A percentile compares a stretch with the other conserved stretches of the same genome.
These are phyloP conservation scores for Trametes pubescens DNA, from an alignment of 1,284 basidiomycete genomes.

Conservation along the genomic window DNA sequence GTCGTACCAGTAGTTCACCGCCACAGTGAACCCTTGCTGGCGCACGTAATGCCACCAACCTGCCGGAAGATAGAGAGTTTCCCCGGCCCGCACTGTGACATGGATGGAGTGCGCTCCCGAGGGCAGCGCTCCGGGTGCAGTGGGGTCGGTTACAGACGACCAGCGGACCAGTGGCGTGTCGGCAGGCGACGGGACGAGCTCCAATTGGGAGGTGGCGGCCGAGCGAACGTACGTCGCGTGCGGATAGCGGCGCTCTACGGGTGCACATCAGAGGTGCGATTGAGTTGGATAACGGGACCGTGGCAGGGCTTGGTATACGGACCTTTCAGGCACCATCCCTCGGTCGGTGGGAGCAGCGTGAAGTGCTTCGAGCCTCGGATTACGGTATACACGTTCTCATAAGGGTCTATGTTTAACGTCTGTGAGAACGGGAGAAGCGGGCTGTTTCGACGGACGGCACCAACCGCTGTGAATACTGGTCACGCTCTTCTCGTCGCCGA, in stretches of 20 bases:
- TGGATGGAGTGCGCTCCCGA: constrained; percentile 66
- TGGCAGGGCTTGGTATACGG: constrained; percentile 27
- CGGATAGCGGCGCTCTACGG: constrained; percentile 69
- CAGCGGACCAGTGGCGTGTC: constrained; percentile 64
- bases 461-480: constrained; percentile 89
- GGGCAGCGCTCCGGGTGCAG: constrained; percentile 52
- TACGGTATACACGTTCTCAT: constrained; percentile 92
- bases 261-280: constrained; percentile 12
- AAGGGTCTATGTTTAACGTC: constrained; percentile 67
- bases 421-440: background rate
- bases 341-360: constrained; percentile 85
- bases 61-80: constrained; percentile 88
- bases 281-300: background rate
- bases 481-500: constrained; percentile 77
- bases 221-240: constrained; percentile 70
- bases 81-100: constrained; percentile 73
- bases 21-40: constrained; percentile 71
- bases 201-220: constrained; percentile 45
- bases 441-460: constrained; percentile 18
- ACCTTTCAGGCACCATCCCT: constrained; percentile 87
- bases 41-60: constrained; percentile 93
- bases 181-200: constrained; percentile 54
- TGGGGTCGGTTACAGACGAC: constrained; percentile 75
- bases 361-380: constrained; percentile 87
- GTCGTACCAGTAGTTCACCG: constrained; percentile 92